Conservation (phyloP, 1,139 yeast genomes). For the Spathaspora sp. region DNA sequence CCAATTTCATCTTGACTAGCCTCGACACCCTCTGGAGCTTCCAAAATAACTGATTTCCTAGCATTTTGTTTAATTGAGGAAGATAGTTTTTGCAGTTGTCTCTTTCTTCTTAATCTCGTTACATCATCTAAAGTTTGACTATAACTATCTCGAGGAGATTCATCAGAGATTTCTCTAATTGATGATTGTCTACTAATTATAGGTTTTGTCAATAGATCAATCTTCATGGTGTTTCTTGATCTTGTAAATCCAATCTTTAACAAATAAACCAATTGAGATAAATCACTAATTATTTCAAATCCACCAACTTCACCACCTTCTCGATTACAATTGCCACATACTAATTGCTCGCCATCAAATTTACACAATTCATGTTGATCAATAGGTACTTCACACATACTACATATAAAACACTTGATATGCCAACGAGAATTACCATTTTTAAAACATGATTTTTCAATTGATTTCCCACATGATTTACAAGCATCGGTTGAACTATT, state of each 20-base stretch:
- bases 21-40: conserved; percentile 56
- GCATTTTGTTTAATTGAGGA: conserved; percentile 53
- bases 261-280: conserved; percentile 72
- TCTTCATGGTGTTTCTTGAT: conserved; percentile 65
- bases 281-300: conserved; percentile 63
- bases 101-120: conserved; percentile 69
- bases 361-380: conserved; percentile 35
- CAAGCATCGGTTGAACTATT: conserved; percentile 79
- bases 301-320: conserved; percentile 46
- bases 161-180: conserved; percentile 19
- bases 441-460: conserved; percentile 77
- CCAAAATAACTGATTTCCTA: conserved; percentile 43
- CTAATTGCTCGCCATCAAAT: conserved; percentile 27
- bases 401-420: conserved; percentile 65
- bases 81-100: conserved; percentile 66
- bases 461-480: conserved; percentile 64
- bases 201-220: conserved; percentile 14
- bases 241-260: conserved; percentile 83
- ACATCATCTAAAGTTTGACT: conserved; percentile 75
- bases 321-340: conserved; percentile 60
- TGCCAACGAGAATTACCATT: conserved; percentile 79
- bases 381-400: conserved; percentile 42
- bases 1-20: conserved; percentile 23
- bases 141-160: conserved; percentile 41
- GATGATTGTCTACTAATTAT: conserved; percentile 6